A percentile compares a stretch with the other conserved stretches of the same genome.
phyloP scores from a whole-genome alignment of 257 asterid species.

The Penstemon eatonii region DNA sequence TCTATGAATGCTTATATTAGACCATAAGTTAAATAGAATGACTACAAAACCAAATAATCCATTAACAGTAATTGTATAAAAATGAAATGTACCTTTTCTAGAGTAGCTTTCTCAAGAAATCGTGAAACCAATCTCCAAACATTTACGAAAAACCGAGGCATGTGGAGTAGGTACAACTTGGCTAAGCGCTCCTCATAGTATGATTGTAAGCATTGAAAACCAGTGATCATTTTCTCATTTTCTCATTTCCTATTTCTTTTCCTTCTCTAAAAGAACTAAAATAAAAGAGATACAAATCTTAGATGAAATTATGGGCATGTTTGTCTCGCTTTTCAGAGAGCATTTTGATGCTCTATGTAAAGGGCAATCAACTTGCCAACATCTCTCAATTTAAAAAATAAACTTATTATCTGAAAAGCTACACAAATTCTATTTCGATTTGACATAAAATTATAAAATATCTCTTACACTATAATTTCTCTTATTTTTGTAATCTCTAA shows the following conservation, averaged over 20 bases:
- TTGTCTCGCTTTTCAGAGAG: background rate
- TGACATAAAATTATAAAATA: no score
- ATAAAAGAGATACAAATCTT: conserved; percentile 18
- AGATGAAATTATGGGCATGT: background rate
- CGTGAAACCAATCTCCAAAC: conserved; percentile 69
- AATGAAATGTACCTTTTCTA: conserved; percentile 48
- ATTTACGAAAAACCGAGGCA: conserved; percentile 74
- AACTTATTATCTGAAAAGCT: no score
- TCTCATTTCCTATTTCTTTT: conserved; percentile 66
- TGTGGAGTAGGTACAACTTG: conserved; percentile 55
- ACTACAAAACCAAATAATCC: no score
- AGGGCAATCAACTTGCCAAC: background rate
- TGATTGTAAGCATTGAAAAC: conserved; percentile 79
- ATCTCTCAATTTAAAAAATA: background rate
- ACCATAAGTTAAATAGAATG: no score
- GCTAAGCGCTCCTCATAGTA: conserved; percentile 80
- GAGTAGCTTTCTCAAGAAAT: conserved; percentile 67
- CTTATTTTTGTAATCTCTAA: no score
- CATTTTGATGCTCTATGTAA: background rate
- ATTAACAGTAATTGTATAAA: no score
- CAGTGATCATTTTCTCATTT: conserved; percentile 66
- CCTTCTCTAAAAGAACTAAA: conserved; percentile 56
- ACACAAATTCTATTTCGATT: no score
- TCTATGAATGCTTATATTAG: no score
- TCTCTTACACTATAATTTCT: no score